Evolutionary conservation across 75 land plant genomes (phyloP), one percentile per base, ranked within the genome.

Genomic region (Pinus tabuliformis): DNA sequence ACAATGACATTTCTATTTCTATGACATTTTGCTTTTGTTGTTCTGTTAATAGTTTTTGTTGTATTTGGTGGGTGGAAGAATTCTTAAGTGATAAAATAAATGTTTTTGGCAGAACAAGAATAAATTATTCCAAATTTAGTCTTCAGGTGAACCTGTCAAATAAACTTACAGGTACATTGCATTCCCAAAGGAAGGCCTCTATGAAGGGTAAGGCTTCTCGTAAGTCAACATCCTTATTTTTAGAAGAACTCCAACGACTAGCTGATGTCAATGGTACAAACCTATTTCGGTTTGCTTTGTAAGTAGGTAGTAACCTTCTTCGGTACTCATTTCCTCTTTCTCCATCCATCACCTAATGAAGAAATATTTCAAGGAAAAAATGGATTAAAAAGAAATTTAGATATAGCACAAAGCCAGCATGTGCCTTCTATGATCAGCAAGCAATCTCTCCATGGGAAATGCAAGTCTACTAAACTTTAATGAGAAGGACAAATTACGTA

Each of bases 291-390:
- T 90, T 88, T 5, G 91, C 87, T 78, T 96, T 96, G 64, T 96
- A 96, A 70, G 91, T 80, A 73, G 99, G 94, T 59, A 96, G 73
- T 76, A 96, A 73, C 62, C 59, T 80, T 64, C 88, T 77, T 36
- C 99, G 79, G 54, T 88, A 91, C 22, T 96, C 99, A 81, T 89
- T 96, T 58, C 92, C 92, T 22, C 85, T 76, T 70, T 91, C 92
- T 30, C 99, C 99, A 85, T 96, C 99, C 82, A 95, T 39, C 37
- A 92, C 93, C 95, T 92, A 84, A 56, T 2, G 21, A 66, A 17
- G n/a, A 12, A 39, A 39, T 20, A 66, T 66, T 45, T 33, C 9
- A 45, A 39, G 71, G 12, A 66, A 39, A 37, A 66, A 28, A 18
- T 39, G 71, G 71, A 66, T 37, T 20, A 66, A n/a, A 65, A 36